Percentiles rank a stretch among this genome's conserved stretches.
These are phyloP conservation scores for Fusarium setosum DNA, from an alignment of 2,329 filamentous ascomycete species.

Conservation along the genomic window DNA sequence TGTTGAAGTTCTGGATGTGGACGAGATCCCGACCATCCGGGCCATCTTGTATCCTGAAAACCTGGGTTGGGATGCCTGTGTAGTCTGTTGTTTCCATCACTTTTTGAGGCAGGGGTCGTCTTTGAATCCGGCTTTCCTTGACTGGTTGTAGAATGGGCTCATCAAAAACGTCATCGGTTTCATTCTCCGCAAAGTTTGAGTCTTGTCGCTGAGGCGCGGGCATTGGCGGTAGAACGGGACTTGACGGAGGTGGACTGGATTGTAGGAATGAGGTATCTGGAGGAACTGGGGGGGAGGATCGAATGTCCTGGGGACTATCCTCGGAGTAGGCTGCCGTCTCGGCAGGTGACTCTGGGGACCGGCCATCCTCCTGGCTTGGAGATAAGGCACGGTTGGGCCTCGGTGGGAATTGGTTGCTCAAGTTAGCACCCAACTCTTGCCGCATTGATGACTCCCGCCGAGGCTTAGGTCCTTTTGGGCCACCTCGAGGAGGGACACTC, in stretches of 20 bases:
- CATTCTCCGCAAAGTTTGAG: conserved; percentile 88
- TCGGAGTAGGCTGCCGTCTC: conserved; percentile 66
- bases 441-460: conserved; percentile 71
- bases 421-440: conserved; percentile 60
- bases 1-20: conserved; percentile 51
- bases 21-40: conserved; percentile 50
- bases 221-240: conserved; percentile 78
- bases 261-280: conserved; percentile 65
- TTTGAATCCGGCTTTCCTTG: conserved; percentile 46
- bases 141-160: conserved; percentile 64
- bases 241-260: conserved; percentile 78
- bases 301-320: conserved; percentile 83
- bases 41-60: conserved; percentile 53
- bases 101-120: conserved; percentile 24
- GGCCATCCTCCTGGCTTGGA: conserved; percentile 60
- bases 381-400: conserved; percentile 54
- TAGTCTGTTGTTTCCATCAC: conserved; percentile 49
- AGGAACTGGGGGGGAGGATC: conserved; percentile 89
- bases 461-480: conserved; percentile 50
- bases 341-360: conserved; percentile 65
- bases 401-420: conserved; percentile 56
- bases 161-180: conserved; percentile 75
- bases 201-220: conserved; percentile 73
- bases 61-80: conserved; percentile 55
- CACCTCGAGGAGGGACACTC: conserved; percentile 42